These are phyloP conservation scores for Xylariaceae sp. DNA, from an alignment of 2,329 filamentous ascomycete species.

Conservation along the genomic window DNA sequence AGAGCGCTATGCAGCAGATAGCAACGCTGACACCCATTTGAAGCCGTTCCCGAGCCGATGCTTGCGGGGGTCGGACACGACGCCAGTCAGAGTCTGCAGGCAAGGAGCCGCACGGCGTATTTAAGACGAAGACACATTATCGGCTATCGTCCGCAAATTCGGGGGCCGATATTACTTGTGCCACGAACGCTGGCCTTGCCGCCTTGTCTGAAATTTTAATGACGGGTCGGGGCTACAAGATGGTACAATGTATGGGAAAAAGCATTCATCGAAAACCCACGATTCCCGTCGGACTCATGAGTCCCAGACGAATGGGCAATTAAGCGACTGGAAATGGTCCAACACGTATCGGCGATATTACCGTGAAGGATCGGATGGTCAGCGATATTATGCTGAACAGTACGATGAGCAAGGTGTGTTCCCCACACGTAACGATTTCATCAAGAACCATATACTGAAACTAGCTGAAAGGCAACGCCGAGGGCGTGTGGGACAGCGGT, in stretches of 20 bases:
- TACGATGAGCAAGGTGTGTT: constrained; percentile 28
- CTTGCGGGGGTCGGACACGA: constrained; percentile 18
- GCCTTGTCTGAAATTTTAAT: constrained; percentile 22
- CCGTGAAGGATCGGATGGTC: constrained; percentile 14
- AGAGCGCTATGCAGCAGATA: constrained; percentile 6
- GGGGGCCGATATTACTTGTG: constrained; percentile 21
- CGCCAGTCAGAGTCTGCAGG: constrained; percentile 18
- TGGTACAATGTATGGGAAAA: constrained; percentile 32
- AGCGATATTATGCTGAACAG: constrained; percentile 25
- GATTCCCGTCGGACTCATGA: constrained; percentile 15
- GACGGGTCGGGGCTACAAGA: constrained; percentile 25
- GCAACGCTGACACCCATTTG: constrained; percentile 11
- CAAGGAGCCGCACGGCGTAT: constrained; percentile 30
- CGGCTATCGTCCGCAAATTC: constrained; percentile 19
- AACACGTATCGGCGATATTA: constrained; percentile 24
- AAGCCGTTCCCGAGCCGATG: constrained; percentile 12
- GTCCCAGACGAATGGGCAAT: constrained; percentile 21
- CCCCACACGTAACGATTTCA: not conserved
- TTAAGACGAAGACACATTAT: constrained; percentile 27
- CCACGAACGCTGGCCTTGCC: constrained; percentile 20
- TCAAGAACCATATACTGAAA: constrained; percentile 1
- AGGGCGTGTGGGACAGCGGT: constrained; percentile 5
- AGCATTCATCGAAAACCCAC: constrained; percentile 21
- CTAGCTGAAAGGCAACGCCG: constrained; percentile 9
- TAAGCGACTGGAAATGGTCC: constrained; percentile 30